Percentiles rank a stretch among this genome's conserved stretches.
Conservation (phyloP, 176 grass and related monocot genomes). For the Saccharum officinarum region DNA sequence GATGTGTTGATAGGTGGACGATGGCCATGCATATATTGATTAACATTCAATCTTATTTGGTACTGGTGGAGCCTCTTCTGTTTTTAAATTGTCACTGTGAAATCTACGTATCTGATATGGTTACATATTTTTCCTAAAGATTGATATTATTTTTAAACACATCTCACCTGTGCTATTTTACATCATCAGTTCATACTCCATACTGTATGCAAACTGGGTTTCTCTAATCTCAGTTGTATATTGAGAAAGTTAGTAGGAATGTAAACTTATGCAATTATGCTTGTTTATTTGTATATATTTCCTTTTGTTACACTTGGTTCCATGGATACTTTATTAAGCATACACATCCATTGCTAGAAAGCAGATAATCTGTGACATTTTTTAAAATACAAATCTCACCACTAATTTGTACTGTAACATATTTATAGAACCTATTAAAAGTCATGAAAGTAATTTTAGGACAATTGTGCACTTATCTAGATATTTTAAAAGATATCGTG, state of each 20-base stretch:
- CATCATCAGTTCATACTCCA: background rate
- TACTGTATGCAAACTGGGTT: constrained; percentile 1
- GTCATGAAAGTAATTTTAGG: background rate
- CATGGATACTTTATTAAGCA: background rate
- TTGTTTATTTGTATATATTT: background rate
- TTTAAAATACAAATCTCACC: background rate
- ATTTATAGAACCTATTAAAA: background rate
- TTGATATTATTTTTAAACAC: background rate
- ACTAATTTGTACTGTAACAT: background rate
- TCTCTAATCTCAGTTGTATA: background rate
- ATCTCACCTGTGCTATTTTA: constrained; percentile 2
- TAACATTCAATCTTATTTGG: background rate
- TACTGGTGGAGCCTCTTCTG: background rate
- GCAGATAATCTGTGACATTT: background rate
- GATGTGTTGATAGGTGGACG: background rate
- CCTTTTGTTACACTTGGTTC: background rate
- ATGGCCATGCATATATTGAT: background rate
- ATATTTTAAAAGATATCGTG: background rate
- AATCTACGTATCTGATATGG: background rate
- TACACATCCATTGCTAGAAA: background rate
- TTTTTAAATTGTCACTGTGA: background rate
- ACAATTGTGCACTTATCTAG: background rate
- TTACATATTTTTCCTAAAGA: constrained; percentile 29
- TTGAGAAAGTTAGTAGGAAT: background rate
- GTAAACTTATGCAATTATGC: background rate